phyloP scores from a whole-genome alignment of 2,329 filamentous ascomycete genomes.

The Alternaria brassicae region DNA sequence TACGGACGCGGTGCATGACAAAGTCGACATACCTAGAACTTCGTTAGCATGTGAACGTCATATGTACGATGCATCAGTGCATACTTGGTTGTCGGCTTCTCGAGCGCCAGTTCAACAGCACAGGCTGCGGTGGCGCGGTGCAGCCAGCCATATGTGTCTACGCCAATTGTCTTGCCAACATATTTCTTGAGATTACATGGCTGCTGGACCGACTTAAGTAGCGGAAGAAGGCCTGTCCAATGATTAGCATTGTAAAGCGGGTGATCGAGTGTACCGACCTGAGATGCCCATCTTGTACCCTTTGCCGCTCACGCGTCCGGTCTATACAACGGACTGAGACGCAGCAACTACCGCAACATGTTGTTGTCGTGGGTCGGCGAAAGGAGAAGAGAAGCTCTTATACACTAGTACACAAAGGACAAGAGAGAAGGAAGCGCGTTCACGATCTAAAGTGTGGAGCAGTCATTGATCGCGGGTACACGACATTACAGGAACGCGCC shows the following conservation, averaged over 20 bases:
- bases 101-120: slow-evolving; percentile 87
- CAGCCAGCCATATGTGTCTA: slow-evolving; percentile 98
- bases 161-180: slow-evolving; percentile 84
- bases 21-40: slow-evolving; percentile 82
- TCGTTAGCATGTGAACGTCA: slow-evolving; percentile 16
- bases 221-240: slow-evolving; percentile 77
- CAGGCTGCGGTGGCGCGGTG: slow-evolving; percentile 91
- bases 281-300: slow-evolving; percentile 50
- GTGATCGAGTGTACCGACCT: slow-evolving; percentile 41
- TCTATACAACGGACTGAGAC: slow-evolving; percentile 29
- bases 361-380: background rate
- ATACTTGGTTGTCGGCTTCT: slow-evolving; percentile 86
- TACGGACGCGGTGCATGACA: slow-evolving; percentile 86
- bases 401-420: slow-evolving; percentile 2
- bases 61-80: slow-evolving; percentile 32
- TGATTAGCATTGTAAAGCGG: slow-evolving; percentile 25
- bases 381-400: slow-evolving; percentile 6
- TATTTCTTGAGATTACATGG: slow-evolving; percentile 87
- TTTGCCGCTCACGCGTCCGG: slow-evolving; percentile 38
- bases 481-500: slow-evolving; percentile 29
- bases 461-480: slow-evolving; percentile 26
- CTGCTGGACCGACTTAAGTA: slow-evolving; percentile 96
- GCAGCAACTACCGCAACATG: slow-evolving; percentile 31
- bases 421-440: slow-evolving; percentile 10
- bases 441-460: slow-evolving; percentile 25